phyloP scores from a whole-genome alignment of 1,284 basidiomycete species.

The Thelephora terrestris region DNA sequence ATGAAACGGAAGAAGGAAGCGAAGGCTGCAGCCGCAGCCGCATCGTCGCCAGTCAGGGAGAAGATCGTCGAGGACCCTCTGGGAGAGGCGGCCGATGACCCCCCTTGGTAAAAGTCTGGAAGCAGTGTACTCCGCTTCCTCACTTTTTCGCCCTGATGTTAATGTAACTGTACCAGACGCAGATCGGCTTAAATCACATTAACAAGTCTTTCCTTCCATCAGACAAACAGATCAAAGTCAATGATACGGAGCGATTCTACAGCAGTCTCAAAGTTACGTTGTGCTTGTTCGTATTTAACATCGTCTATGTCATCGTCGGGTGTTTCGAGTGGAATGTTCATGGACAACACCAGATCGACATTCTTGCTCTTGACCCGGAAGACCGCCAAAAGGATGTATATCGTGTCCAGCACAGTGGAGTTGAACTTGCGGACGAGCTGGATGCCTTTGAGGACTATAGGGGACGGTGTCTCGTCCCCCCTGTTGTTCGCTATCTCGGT shows the following conservation, averaged over 20 bases:
- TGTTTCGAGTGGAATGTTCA: constrained; percentile 59
- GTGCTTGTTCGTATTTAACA: constrained; percentile 28
- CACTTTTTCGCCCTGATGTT: not conserved
- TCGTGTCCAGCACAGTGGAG: constrained; percentile 43
- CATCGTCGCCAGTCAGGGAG: constrained; percentile 41
- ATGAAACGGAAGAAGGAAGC: constrained; percentile 81
- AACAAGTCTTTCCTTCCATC: constrained; percentile 16
- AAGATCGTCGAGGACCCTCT: constrained; percentile 73
- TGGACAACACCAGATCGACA: constrained; percentile 73
- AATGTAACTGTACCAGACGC: not conserved
- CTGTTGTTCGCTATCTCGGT: constrained; percentile 30
- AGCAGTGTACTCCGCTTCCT: not conserved
- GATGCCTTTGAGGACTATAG: constrained; percentile 53
- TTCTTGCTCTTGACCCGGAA: constrained; percentile 64
- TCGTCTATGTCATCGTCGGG: constrained; percentile 33
- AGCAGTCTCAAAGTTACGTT: constrained; percentile 46
- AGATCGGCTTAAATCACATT: not conserved
- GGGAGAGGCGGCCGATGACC: constrained; percentile 52
- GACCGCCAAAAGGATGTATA: constrained; percentile 70
- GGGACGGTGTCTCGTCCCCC: constrained; percentile 43
- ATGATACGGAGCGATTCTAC: constrained; percentile 55
- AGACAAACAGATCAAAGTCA: constrained; percentile 70
- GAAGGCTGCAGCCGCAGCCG: constrained; percentile 47
- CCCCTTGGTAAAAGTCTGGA: too few species aligned
- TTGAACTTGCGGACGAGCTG: constrained; percentile 79